Conservation (phyloP, 108 stramenopile genomes). For the Cyclotella sp. region DNA sequence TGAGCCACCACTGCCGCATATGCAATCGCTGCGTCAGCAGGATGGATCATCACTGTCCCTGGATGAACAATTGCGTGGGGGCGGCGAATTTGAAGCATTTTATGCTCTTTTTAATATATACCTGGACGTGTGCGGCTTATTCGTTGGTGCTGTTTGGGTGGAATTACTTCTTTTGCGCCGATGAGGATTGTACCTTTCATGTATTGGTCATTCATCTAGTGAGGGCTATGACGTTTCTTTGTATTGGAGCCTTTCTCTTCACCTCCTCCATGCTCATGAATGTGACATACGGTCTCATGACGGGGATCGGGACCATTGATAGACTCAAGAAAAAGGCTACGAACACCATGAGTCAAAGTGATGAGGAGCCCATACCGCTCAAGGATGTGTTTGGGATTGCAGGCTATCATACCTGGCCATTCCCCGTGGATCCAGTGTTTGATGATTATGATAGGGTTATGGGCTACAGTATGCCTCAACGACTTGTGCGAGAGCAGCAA, state of each 20-base stretch:
- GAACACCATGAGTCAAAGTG: slow-evolving; percentile 82
- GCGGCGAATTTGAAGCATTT: slow-evolving; percentile 92
- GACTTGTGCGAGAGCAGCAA: slow-evolving; percentile 73
- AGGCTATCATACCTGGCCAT: slow-evolving; percentile 79
- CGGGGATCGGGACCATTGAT: slow-evolving; percentile 92
- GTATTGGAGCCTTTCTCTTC: slow-evolving; percentile 85
- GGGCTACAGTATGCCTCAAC: slow-evolving; percentile 83
- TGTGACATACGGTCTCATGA: slow-evolving; percentile 87
- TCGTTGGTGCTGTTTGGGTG: slow-evolving; percentile 81
- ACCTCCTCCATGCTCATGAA: slow-evolving; percentile 86
- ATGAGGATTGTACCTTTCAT: slow-evolving; percentile 81
- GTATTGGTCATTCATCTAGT: slow-evolving; percentile 78
- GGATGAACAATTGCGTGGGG: slow-evolving; percentile 99
- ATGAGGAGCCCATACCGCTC: slow-evolving; percentile 85
- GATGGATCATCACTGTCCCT: slow-evolving; percentile 99
- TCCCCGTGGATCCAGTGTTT: slow-evolving; percentile 89
- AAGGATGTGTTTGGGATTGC: slow-evolving; percentile 91
- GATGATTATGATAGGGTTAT: slow-evolving; percentile 83
- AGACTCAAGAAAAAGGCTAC: slow-evolving; percentile 88
- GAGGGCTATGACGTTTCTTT: slow-evolving; percentile 83
- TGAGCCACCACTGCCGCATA: slow-evolving; percentile 97
- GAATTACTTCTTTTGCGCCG: slow-evolving; percentile 90
- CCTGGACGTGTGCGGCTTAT: slow-evolving; percentile 86
- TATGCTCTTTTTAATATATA: slow-evolving; percentile 94
- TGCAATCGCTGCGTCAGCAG: slow-evolving; percentile 96